These are phyloP conservation scores for Populus tremula DNA, from an alignment of 345 rosid species.

Conservation along the genomic window DNA sequence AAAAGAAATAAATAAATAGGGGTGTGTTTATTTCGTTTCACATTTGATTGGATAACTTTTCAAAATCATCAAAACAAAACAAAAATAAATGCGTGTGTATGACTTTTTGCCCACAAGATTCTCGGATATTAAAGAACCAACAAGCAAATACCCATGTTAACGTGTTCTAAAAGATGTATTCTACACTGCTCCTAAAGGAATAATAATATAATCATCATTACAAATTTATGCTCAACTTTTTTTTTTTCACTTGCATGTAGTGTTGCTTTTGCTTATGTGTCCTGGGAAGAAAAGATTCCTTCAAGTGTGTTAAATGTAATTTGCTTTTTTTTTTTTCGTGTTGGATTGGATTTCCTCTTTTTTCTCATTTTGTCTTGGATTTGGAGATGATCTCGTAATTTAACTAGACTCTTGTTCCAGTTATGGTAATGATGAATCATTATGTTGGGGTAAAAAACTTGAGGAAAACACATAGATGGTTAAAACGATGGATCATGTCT, in stretches of 20 bases:
- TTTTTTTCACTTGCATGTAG: not conserved
- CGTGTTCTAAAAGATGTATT: constrained; percentile 16
- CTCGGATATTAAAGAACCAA: constrained; percentile 20
- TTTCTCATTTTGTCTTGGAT: not conserved
- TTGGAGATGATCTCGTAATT: constrained; percentile 15
- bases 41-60: constrained; percentile 16
- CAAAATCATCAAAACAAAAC: not conserved
- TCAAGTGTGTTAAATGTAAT: not conserved
- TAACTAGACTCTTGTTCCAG: not conserved
- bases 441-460: not conserved
- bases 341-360: not conserved
- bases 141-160: constrained; percentile 17
- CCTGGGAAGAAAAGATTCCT: constrained; percentile 12
- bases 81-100: not conserved
- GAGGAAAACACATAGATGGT: not conserved
- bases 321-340: not conserved
- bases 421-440: constrained; percentile 1
- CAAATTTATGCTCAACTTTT: not conserved
- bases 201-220: not conserved
- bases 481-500: constrained; percentile 6
- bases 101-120: constrained; percentile 22
- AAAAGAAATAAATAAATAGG: not conserved
- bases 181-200: not conserved
- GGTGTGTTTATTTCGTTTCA: constrained; percentile 10
- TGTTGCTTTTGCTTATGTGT: not conserved